Percentiles rank a stretch among this genome's conserved stretches.
These are phyloP conservation scores for Plenodomus tracheiphilus DNA, from an alignment of 2,329 filamentous ascomycete species.

Conservation along the genomic window DNA sequence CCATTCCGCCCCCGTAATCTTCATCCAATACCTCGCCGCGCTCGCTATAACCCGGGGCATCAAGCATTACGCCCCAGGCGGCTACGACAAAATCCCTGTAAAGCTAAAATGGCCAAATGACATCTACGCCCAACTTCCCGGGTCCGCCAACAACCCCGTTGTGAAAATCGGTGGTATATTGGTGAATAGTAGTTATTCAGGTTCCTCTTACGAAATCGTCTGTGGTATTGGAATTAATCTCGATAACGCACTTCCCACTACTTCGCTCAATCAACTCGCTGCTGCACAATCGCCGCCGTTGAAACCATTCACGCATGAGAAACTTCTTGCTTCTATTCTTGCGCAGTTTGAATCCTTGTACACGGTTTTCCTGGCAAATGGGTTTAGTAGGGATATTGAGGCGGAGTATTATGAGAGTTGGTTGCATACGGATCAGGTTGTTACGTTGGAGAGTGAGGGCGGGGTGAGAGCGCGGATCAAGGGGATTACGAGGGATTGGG, in stretches of 20 bases:
- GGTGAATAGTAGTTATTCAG: slow-evolving; percentile 81
- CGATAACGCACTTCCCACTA: slow-evolving; percentile 81
- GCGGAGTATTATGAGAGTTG: slow-evolving; percentile 67
- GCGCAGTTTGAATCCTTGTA: slow-evolving; percentile 79
- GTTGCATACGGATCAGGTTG: slow-evolving; percentile 71
- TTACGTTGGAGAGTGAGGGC: slow-evolving; percentile 78
- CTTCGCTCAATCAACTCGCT: slow-evolving; percentile 77
- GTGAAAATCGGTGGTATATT: slow-evolving; percentile 94
- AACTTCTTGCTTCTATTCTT: slow-evolving; percentile 78
- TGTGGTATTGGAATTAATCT: slow-evolving; percentile 84
- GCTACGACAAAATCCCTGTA: slow-evolving; percentile 75
- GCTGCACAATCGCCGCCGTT: slow-evolving; percentile 38
- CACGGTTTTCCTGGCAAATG: slow-evolving; percentile 69
- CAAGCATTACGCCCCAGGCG: slow-evolving; percentile 73
- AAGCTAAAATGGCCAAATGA: slow-evolving; percentile 98
- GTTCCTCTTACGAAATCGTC: slow-evolving; percentile 79
- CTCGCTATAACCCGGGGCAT: slow-evolving; percentile 86
- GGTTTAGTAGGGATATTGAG: slow-evolving; percentile 76
- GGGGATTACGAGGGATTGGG: slow-evolving; percentile 92
- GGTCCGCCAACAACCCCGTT: slow-evolving; percentile 59
- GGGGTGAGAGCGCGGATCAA: slow-evolving; percentile 75
- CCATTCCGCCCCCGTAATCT: slow-evolving; percentile 77
- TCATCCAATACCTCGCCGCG: slow-evolving; percentile 90
- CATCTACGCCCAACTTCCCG: slow-evolving; percentile 60
- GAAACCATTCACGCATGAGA: slow-evolving; percentile 70